Evolutionary conservation across 1,284 basidiomycete species (phyloP).

Genomic region (Melampsora americana): DNA sequence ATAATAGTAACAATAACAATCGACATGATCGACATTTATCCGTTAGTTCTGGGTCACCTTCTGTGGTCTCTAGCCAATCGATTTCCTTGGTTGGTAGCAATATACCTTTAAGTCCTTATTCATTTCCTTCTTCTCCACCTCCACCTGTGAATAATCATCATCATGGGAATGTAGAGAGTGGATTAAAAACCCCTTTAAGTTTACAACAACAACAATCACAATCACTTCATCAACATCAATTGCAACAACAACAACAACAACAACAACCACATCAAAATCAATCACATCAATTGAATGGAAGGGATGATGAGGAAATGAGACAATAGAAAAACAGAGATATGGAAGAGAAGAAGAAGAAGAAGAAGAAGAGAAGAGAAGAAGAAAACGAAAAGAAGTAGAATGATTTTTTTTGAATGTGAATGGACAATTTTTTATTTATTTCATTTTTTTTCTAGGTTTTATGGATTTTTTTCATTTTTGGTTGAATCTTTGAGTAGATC

Average conservation of each 20-base stretch:
- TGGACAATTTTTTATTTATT: too few species aligned
- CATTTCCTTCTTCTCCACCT: constrained; percentile 12
- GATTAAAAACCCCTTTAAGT: background rate
- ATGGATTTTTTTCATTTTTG: too few species aligned
- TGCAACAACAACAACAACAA: constrained; percentile 21
- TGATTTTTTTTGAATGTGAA: too few species aligned
- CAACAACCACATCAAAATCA: background rate
- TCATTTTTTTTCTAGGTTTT: too few species aligned
- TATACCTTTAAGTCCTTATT: constrained; percentile 18
- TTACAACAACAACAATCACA: constrained; percentile 21
- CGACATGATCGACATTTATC: constrained; percentile 34
- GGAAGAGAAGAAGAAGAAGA: too few species aligned
- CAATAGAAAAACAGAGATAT: background rate
- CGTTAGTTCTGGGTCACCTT: constrained; percentile 40
- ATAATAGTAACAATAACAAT: background rate
- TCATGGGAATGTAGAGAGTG: too few species aligned
- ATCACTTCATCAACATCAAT: background rate
- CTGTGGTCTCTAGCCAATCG: constrained; percentile 28
- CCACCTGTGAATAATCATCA: too few species aligned
- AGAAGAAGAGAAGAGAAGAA: too few species aligned
- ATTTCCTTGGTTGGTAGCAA: constrained; percentile 3
- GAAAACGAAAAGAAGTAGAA: too few species aligned
- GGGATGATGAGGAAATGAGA: constrained; percentile 1
- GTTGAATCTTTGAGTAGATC: too few species aligned
- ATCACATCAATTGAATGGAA: background rate